Percentiles rank a stretch among this genome's conserved stretches.
These are phyloP conservation scores for Xerocomellus dryophilus DNA, from an alignment of 768 basidiomycete genomes.

Conservation along the genomic window DNA sequence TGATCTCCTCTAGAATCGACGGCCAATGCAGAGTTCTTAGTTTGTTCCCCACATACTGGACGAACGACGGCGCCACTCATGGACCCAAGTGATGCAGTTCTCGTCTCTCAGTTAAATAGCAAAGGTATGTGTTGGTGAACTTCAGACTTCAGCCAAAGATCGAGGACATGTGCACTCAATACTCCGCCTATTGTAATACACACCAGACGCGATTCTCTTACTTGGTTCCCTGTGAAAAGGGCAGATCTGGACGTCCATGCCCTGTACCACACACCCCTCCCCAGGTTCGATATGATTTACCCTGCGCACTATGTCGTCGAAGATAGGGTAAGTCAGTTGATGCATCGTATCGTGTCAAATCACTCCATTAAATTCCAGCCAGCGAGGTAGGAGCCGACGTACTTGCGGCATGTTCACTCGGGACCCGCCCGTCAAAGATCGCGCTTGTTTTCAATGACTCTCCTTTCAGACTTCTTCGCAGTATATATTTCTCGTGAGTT, in stretches of 20 bases:
- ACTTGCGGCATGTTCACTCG: neutral
- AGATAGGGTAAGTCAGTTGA: constrained; percentile 3
- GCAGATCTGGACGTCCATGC: neutral
- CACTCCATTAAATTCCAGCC: neutral
- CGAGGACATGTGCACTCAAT: constrained; percentile 17
- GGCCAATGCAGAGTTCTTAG: constrained; percentile 3
- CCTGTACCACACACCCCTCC: rapidly evolving
- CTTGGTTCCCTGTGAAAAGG: neutral
- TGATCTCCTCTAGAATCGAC: neutral
- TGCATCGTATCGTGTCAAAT: neutral
- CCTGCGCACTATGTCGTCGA: constrained; percentile 9
- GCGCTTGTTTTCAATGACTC: neutral
- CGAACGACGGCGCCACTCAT: constrained; percentile 11
- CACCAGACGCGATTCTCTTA: constrained; percentile 7
- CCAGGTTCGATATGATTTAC: neutral
- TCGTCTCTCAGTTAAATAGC: constrained; percentile 14
- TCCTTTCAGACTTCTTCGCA: neutral
- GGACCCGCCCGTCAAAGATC: neutral
- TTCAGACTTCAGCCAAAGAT: constrained; percentile 1
- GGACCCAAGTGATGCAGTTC: neutral
- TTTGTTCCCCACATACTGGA: constrained; percentile 4
- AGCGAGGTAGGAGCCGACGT: neutral
- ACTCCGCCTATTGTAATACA: neutral
- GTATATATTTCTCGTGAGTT: constrained; percentile 8
- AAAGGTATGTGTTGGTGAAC: constrained; percentile 13